Base-by-base conservation (phyloP, 257 asterid species). In the Linderniella brevidens region DNA sequence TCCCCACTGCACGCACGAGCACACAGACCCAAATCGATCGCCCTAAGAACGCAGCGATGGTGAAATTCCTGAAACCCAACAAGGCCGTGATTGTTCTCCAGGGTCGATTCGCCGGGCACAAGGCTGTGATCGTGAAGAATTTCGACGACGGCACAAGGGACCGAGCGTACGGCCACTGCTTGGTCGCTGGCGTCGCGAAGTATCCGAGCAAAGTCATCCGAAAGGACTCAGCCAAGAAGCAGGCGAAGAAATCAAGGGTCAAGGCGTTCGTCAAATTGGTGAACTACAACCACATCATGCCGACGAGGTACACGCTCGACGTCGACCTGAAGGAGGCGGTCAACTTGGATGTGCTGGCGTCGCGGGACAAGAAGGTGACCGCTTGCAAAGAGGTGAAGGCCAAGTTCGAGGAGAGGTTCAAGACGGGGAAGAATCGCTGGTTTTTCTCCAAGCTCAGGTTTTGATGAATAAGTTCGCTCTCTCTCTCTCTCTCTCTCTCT, bases 391-490 rank as follows among this genome's bases (percentile, higher is more conserved):
- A 52, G 57, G 61, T 61, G 49, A 66, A 66, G 48, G 17, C 55
- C 6, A 56, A 49, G 60, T 53, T 66, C 17, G 64, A 66, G 65
- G 67, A 66, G 45, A 47, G 72, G 68, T 66, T 66, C 14, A 60
- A 60, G 64, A 56, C 64, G 3, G 72, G 72, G 19, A 66, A 66
- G 64, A 66, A 66, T 47, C 59, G 72, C 17, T 66, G 72, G 72
- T 66, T 66, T 43, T 66, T 60, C 61, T 56, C 72, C 2, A 66
- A 66, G 61, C 72, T 66, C 35, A 60, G 68, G 48, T 66, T 66
- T 41, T 66, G 47, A 61, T n/a, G n/a, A n/a, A n/a, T n/a, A n/a
- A n/a, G n/a, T n/a, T n/a, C n/a, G n/a, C n/a, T n/a, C n/a, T n/a
- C n/a, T n/a, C n/a, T n/a, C n/a, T n/a, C n/a, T n/a, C n/a, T n/a